A percentile compares a stretch with the other conserved stretches of the same genome.
These are phyloP conservation scores for Sugiyamaella grinbergsii DNA, from an alignment of 1,139 yeast species.

Conservation along the genomic window DNA sequence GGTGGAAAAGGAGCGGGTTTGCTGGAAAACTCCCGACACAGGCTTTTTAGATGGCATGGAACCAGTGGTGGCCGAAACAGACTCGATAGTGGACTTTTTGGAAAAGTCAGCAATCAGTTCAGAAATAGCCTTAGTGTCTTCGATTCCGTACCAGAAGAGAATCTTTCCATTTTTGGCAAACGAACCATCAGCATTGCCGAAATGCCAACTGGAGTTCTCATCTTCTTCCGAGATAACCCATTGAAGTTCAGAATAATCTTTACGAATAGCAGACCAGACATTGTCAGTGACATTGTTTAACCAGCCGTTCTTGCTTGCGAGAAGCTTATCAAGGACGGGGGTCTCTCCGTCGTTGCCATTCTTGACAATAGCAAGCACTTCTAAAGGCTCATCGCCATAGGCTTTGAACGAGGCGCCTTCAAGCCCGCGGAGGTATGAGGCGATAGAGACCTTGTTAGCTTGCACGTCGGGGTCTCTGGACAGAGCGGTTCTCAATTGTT, in stretches of 20 bases:
- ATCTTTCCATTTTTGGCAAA: slow-evolving; percentile 86
- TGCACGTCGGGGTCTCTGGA: slow-evolving; percentile 75
- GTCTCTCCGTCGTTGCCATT: slow-evolving; percentile 45
- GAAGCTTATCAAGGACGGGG: slow-evolving; percentile 72
- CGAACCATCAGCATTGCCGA: slow-evolving; percentile 91
- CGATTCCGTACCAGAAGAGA: slow-evolving; percentile 91
- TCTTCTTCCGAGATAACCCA: slow-evolving; percentile 94
- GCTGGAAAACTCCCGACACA: slow-evolving; percentile 30
- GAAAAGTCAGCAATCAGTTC: slow-evolving; percentile 64
- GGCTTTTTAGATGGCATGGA: slow-evolving; percentile 30
- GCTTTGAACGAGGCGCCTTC: slow-evolving; percentile 67
- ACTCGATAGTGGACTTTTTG: slow-evolving; percentile 29
- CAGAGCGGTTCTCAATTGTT: slow-evolving; percentile 72
- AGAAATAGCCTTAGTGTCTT: slow-evolving; percentile 63
- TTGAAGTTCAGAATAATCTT: slow-evolving; percentile 70
- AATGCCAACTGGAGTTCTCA: slow-evolving; percentile 88
- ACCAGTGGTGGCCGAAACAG: slow-evolving; percentile 45
- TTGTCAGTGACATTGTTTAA: slow-evolving; percentile 95
- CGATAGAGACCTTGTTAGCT: slow-evolving; percentile 72
- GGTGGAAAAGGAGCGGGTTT: slow-evolving; percentile 39
- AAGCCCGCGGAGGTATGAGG: slow-evolving; percentile 75
- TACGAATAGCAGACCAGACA: slow-evolving; percentile 78
- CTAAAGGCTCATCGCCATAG: slow-evolving; percentile 94
- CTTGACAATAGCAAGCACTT: slow-evolving; percentile 83
- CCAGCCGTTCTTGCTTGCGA: slow-evolving; percentile 93